Base-by-base conservation (phyloP, 495 filamentous ascomycete species). In the Cryomyces minteri region DNA sequence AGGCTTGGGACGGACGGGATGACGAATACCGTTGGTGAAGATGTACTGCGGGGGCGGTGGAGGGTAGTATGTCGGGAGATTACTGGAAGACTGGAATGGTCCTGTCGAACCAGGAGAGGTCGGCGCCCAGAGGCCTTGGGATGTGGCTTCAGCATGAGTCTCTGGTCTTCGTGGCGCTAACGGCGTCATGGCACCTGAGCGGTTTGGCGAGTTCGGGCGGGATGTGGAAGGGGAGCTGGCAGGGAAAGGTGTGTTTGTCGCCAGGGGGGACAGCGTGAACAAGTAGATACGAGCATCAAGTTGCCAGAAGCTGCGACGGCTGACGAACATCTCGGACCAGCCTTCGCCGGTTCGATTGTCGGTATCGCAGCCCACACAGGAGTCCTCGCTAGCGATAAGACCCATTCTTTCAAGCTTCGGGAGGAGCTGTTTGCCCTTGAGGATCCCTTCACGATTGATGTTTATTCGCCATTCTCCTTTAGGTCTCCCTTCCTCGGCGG, bases 341-440 rank as follows among this genome's bases (percentile, higher is more conserved):
- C 70, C 71, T 39, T 75, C 73, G 5, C 73, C 72, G 42, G 64
- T 66, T 43, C 66, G 60, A 34, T 82, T 77, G 41, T 82, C 73
- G 9, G 73, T 53, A 45, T 73, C 67, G 0, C 73, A 60, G 6
- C 85, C 86, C 5, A 90, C 80, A 12, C 71, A 70, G 0, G 84
- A 87, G 54, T 92, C 82, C 43, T 81, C 68, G 39, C 65, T 81
- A 1, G 79, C 65, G 39, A 95, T 76, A 6, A 95, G 59, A 10
- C 87, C 85, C 87, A 95, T 95, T 33, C 87, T 74, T 63, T 93
- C 87, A 11, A 95, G 70, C 64, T 93, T 94, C 37, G 79, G 82
- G n/a, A 95, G 69, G 52, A 90, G 59, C 46, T 84, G 82, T 40
- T 76, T 73, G 32, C 80, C 81, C 53, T 84, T 77, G 60, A 95